These are phyloP conservation scores for Amorphotheca resinae DNA, from an alignment of 495 filamentous ascomycete genomes.

Conservation along the genomic window DNA sequence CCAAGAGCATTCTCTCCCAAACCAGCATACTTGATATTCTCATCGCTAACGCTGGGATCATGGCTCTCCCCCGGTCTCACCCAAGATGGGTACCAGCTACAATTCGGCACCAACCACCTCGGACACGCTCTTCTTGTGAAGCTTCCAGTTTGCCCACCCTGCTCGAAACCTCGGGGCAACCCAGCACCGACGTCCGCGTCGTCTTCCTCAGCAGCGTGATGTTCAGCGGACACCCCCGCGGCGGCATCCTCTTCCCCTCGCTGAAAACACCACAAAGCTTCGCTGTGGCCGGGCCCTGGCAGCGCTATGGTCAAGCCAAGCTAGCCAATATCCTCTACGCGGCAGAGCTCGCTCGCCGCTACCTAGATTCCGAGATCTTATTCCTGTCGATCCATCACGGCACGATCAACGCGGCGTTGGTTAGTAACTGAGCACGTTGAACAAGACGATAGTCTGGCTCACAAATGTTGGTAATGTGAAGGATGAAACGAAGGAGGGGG, in stretches of 20 bases:
- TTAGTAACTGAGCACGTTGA: background rate
- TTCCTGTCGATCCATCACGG: conserved; percentile 30
- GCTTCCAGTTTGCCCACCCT: conserved; percentile 32
- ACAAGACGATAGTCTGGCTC: background rate
- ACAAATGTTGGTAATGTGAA: background rate
- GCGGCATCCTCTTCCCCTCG: background rate
- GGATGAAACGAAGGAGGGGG: conserved; percentile 13
- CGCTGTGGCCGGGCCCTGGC: conserved; percentile 9
- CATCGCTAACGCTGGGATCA: conserved; percentile 57
- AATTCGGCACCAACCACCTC: conserved; percentile 58
- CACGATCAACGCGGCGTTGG: background rate
- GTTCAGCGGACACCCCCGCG: background rate
- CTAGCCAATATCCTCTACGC: conserved; percentile 42
- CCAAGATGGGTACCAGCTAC: conserved; percentile 49
- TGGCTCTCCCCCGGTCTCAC: conserved; percentile 38
- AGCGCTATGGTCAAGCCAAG: conserved; percentile 43
- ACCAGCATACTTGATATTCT: conserved; percentile 37
- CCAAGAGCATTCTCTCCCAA: conserved; percentile 5
- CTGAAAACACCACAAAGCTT: background rate
- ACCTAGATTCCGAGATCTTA: conserved; percentile 12
- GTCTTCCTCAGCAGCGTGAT: background rate
- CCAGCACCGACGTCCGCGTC: background rate
- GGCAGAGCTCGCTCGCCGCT: background rate
- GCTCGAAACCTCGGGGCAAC: background rate
- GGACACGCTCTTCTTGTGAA: conserved; percentile 56